Base-by-base conservation (phyloP, 2,329 filamentous ascomycete genomes). In the Hirsutella minnesotensis region DNA sequence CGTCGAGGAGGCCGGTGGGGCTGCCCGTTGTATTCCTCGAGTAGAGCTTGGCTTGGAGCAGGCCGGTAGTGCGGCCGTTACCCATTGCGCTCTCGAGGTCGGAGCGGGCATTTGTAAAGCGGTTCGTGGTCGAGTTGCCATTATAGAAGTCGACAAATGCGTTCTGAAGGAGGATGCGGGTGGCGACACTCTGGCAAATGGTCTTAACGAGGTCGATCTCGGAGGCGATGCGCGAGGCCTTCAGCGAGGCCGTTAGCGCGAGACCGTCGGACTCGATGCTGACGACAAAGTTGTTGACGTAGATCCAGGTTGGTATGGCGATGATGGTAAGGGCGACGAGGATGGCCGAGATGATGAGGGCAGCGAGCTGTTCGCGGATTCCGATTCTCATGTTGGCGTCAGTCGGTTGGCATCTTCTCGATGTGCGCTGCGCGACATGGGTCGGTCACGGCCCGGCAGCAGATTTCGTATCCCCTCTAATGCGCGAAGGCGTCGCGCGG, bases 341-440 rank as follows among this genome's bases (percentile, higher is more conserved):
- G 37, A 39, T 24, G 37, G 37, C 37, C 37, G 27, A 39, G 37
- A 39, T 39, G n/a, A 39, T 24, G 73, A 95, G 72, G 60, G 81
- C 72, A 51, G 79, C 86, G 53, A 95, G 73, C 74, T 95, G 89
- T 65, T 89, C 81, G 52, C 87, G 77, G 56, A 95, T 95, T 45
- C 84, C 82, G 60, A 95, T 78, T 61, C 87, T 79, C 86, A 95
- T 90, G 12, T 31, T 31, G 30, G 30, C n/a, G n/a, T n/a, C n/a
- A n/a, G n/a, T n/a, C n/a, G n/a, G n/a, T n/a, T n/a, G n/a, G n/a
- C n/a, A n/a, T n/a, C n/a, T n/a, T n/a, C n/a, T n/a, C n/a, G n/a
- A n/a, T n/a, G n/a, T n/a, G n/a, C n/a, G n/a, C n/a, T n/a, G n/a
- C n/a, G n/a, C n/a, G n/a, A n/a, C n/a, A n/a, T n/a, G n/a, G n/a